Base-by-base conservation (phyloP, 1,284 basidiomycete species). In the Microstroma glucosiphilum region DNA sequence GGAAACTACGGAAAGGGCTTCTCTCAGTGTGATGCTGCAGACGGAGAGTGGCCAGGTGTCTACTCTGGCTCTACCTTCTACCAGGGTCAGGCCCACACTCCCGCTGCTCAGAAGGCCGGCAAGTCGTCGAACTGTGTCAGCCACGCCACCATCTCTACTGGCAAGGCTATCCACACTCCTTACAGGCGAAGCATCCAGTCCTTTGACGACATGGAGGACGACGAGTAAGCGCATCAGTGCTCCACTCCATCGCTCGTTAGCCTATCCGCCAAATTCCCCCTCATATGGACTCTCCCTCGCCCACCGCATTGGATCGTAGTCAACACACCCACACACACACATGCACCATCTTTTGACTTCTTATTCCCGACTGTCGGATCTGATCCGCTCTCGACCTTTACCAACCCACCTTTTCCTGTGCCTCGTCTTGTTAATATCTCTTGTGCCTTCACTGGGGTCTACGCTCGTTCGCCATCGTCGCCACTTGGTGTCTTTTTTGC, bases 11-110 rank as follows among this genome's bases (percentile, higher is more conserved):
- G 61, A n/a, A 53, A 58, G 46, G 66, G 66, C n/a, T 51, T 54
- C 56, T 72, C 68, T 23, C 61, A 68, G 43, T 74, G 72, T 56
- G 56, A 66, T 41, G 70, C 65, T 19, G 65, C 68, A 21, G 61
- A 64, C 7, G 69, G 68, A n/a, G 37, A 65, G 6, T 68, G 51
- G 30, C 65, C 66, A 1, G 68, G 67, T 12, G 60, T 71, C 2
- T 71, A 67, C 51, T 61, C 42, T 37, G 58, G 55, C 6, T 64
- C 59, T 56, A 67, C 68, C 37, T 73, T 71, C 55, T 43, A 60
- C 2, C 71, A 73, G 62, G 71, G 69, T 0, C 58, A 73, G 40
- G 56, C 42, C 6, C 56, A 60, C 23, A 68, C 66, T 2, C 71
- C 69, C 1, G 60, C 57, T 1, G 56, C 62, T 11, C 70, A 72